Evolutionary conservation across 352 stramenopile species (phyloP).

Genomic region (Pilasporangium apinafurcum): DNA sequence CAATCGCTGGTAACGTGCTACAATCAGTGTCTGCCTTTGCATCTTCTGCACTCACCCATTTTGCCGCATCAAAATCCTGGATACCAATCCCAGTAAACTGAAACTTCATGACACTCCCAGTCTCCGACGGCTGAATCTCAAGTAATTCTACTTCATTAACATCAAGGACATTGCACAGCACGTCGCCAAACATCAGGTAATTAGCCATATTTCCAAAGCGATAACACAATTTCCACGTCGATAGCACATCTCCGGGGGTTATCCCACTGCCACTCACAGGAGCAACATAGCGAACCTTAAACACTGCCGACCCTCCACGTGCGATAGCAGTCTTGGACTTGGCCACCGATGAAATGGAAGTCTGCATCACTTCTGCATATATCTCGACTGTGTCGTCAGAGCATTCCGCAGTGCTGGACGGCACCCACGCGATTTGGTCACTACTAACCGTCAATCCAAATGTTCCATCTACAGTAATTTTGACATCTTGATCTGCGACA

Average conservation of each 20-base stretch:
- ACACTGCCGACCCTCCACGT: slow-evolving; percentile 19
- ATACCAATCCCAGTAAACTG: slow-evolving; percentile 45
- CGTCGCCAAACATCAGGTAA: slow-evolving; percentile 58
- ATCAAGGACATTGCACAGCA: slow-evolving; percentile 50
- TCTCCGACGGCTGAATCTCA: slow-evolving; percentile 14
- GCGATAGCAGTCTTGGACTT: slow-evolving; percentile 25
- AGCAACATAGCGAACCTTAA: slow-evolving; percentile 35
- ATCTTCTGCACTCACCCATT: slow-evolving; percentile 33
- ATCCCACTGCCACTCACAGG: slow-evolving; percentile 5
- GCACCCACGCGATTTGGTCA: slow-evolving; percentile 60
- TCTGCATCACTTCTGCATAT: slow-evolving; percentile 37
- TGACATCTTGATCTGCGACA: slow-evolving; percentile 34
- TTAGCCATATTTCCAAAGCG: slow-evolving; percentile 42
- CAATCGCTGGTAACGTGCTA: slow-evolving; percentile 22
- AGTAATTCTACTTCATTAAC: slow-evolving; percentile 35
- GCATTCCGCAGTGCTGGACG: slow-evolving; percentile 31
- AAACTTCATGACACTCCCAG: slow-evolving; percentile 44
- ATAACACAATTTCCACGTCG: slow-evolving; percentile 69
- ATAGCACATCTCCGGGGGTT: slow-evolving; percentile 9
- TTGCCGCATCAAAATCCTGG: slow-evolving; percentile 55
- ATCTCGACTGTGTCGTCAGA: slow-evolving; percentile 12
- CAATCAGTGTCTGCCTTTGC: slow-evolving; percentile 30
- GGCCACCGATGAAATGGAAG: slow-evolving; percentile 15
- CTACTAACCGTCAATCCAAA: slow-evolving; percentile 54
- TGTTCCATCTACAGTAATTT: slow-evolving; percentile 34